Base-by-base conservation (phyloP, 257 asterid species). In the Nicotiana paniculata region DNA sequence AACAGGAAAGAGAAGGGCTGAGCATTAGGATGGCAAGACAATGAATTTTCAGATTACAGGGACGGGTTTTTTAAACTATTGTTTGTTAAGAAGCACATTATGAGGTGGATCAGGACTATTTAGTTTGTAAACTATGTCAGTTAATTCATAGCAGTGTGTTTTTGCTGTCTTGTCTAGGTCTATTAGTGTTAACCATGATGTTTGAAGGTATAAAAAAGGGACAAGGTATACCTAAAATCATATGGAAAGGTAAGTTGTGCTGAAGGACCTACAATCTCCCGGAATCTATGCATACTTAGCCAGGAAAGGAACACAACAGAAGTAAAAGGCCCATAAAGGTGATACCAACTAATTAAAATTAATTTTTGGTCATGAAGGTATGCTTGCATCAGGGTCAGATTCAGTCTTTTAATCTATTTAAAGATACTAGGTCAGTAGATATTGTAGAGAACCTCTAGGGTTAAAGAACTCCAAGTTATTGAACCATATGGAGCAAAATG, bases 391-490 rank as follows among this genome's bases (percentile, higher is more conserved):
- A 37, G 55, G 77, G n/a, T 69, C 17, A 2, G n/a, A 17, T 13
- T 13, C 57, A 12, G 26, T n/a, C n/a, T 69, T 57, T 68, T 68
- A 18, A 24, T 68, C 51, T 35, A 9, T 53, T 18, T 37, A 15
- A 32, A 69, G 55, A 37, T 69, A 18, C 37, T 37, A 68, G 37
- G 37, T 18, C 21, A 3, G 16, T 17, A 28, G 30, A 68, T 4
- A 17, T 68, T 68, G 30, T 18, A 11, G 77, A 37, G 77, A 15
- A 69, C 32, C 77, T 18, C 32, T n/a, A 37, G 35, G 37, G 35
- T 62, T 24, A 13, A 64, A 72, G 66, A 37, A 70, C 81, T 48
- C 39, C 55, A 72, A 59, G 77, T 82, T 82, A 59, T 82, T 43
- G 67, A 51, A 43, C 10, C 11, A 43, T 43, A 43, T 43, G 48